A percentile compares a stretch with the other conserved stretches of the same genome.
Evolutionary conservation across 257 asterid genomes (phyloP).

Genomic region (Catharanthus roseus): DNA sequence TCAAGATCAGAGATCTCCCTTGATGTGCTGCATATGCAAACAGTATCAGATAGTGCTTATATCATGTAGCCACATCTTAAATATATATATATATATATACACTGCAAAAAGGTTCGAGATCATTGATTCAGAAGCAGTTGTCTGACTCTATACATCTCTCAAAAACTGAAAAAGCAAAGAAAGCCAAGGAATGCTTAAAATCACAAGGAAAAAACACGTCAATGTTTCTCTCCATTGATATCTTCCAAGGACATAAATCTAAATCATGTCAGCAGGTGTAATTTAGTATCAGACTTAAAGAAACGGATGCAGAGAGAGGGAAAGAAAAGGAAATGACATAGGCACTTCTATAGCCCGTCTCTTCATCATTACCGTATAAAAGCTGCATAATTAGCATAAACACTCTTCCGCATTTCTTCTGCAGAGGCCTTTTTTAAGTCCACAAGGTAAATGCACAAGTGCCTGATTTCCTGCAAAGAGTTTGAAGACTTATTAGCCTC

Average conservation of each 20-base stretch:
- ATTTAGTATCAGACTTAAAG: not conserved
- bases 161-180: not conserved
- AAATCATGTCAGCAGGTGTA: not conserved
- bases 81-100: conserved; percentile 20
- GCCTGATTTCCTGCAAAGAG: conserved; percentile 70
- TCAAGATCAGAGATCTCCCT: conserved; percentile 89
- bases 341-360: not conserved
- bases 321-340: no score
- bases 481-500: not conserved
- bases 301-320: not conserved
- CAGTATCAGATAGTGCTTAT: conserved; percentile 16
- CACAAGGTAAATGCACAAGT: conserved; percentile 59
- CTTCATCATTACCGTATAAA: conserved; percentile 58
- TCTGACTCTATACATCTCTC: not conserved
- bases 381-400: conserved; percentile 80
- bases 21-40: conserved; percentile 58
- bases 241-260: not conserved
- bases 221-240: not conserved
- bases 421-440: conserved; percentile 90
- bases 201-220: not conserved
- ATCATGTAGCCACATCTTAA: conserved; percentile 14
- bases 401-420: conserved; percentile 91
- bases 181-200: not conserved
- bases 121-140: conserved; percentile 7
- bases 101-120: conserved; percentile 15